Percentiles rank a stretch among this genome's conserved stretches.
These are phyloP conservation scores for Atkinsonella hypoxylon DNA, from an alignment of 2,329 filamentous ascomycete genomes.

Conservation along the genomic window DNA sequence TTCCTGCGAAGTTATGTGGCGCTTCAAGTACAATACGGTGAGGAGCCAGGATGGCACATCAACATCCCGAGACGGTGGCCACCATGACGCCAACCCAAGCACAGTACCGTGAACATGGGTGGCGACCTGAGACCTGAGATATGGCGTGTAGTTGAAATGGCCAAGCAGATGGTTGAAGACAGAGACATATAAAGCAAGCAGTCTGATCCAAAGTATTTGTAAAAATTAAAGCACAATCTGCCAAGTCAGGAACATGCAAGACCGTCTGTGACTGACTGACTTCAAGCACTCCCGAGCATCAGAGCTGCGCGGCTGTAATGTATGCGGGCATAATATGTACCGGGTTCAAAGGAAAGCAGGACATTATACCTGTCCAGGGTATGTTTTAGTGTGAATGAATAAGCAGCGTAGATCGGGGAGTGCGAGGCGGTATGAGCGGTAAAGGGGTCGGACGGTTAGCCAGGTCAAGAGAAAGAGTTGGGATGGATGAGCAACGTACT, in stretches of 20 bases:
- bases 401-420: constrained; percentile 52
- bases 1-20: no score
- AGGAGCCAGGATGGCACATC: background rate
- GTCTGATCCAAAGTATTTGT: no score
- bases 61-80: background rate
- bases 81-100: constrained; percentile 42
- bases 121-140: no score
- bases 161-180: no score
- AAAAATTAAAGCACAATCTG: no score
- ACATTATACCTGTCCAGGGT: constrained; percentile 27
- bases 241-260: no score
- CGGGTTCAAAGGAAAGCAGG: no score
- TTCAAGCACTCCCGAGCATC: no score
- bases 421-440: constrained; percentile 35
- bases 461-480: constrained; percentile 54
- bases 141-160: no score
- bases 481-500: constrained; percentile 50
- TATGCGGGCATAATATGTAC: background rate
- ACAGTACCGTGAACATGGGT: constrained; percentile 26
- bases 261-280: no score
- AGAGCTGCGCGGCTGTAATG: no score
- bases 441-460: constrained; percentile 42
- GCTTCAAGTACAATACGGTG: background rate
- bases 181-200: no score
- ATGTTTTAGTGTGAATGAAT: constrained; percentile 58